These are phyloP conservation scores for Hansenula sp. DNA, from an alignment of 1,139 yeast species.

Conservation along the genomic window DNA sequence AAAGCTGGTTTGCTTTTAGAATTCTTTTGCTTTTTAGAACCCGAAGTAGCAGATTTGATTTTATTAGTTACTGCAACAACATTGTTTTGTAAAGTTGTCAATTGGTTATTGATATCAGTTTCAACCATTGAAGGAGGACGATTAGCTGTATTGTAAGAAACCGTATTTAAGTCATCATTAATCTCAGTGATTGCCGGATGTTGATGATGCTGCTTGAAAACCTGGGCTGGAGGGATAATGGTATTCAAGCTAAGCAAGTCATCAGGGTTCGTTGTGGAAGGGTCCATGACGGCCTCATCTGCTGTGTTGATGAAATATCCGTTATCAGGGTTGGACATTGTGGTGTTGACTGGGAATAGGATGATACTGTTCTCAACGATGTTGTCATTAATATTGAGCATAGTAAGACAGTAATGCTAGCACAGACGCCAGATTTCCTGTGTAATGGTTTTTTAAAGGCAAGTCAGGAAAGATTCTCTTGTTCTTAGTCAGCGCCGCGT, in stretches of 20 bases:
- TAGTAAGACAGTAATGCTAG: no score
- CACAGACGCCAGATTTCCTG: no score
- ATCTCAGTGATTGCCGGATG: neutral
- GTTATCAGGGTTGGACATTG: neutral
- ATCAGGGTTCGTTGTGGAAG: neutral
- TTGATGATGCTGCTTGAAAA: neutral
- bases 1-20: conserved; percentile 68
- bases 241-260: neutral
- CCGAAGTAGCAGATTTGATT: neutral
- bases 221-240: neutral
- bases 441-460: neutral
- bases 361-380: neutral
- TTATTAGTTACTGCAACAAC: neutral
- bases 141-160: neutral
- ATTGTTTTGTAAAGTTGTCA: neutral
- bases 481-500: neutral
- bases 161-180: neutral
- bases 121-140: neutral
- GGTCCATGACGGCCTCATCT: neutral
- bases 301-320: neutral
- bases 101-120: neutral
- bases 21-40: conserved; percentile 17
- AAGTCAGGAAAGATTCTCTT: neutral
- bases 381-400: neutral
- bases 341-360: neutral